Evolutionary conservation across 163 green algal species (phyloP).

Genomic region (Scenedesmus sp.): DNA sequence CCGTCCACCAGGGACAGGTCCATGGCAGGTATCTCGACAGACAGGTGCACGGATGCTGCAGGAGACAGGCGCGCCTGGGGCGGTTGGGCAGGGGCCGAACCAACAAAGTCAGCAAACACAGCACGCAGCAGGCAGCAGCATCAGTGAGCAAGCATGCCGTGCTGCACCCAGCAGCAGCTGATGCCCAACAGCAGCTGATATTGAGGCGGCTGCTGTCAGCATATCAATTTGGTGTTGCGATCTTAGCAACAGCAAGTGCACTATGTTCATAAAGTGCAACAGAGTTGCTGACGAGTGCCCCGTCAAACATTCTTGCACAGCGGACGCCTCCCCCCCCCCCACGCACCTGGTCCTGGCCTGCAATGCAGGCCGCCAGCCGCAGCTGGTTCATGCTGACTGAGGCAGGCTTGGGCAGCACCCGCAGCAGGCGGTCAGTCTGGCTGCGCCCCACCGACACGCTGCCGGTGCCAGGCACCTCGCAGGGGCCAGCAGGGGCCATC

Average conservation of each 20-base stretch:
- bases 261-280: too few species aligned
- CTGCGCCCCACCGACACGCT: slow-evolving; percentile 51
- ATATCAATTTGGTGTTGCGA: too few species aligned
- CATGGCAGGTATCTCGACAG: slow-evolving; percentile 53
- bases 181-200: too few species aligned
- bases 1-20: slow-evolving; percentile 72
- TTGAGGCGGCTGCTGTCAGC: too few species aligned
- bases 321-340: too few species aligned
- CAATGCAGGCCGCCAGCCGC: slow-evolving; percentile 37
- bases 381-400: slow-evolving; percentile 50
- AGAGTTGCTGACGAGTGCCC: too few species aligned
- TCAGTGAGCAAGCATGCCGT: not conserved
- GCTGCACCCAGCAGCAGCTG: too few species aligned
- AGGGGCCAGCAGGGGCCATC: slow-evolving; percentile 47
- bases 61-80: slow-evolving; percentile 30
- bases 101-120: not conserved
- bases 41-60: slow-evolving; percentile 33
- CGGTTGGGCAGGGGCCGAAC: too few species aligned
- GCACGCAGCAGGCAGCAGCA: not conserved
- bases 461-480: slow-evolving; percentile 47
- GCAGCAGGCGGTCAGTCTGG: slow-evolving; percentile 51
- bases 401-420: slow-evolving; percentile 51
- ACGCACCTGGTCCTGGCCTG: slow-evolving; percentile 49
- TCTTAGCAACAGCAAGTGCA: too few species aligned
- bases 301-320: too few species aligned